Base-by-base conservation (phyloP, 768 basidiomycete genomes). In the Saitozyma podzolica region DNA sequence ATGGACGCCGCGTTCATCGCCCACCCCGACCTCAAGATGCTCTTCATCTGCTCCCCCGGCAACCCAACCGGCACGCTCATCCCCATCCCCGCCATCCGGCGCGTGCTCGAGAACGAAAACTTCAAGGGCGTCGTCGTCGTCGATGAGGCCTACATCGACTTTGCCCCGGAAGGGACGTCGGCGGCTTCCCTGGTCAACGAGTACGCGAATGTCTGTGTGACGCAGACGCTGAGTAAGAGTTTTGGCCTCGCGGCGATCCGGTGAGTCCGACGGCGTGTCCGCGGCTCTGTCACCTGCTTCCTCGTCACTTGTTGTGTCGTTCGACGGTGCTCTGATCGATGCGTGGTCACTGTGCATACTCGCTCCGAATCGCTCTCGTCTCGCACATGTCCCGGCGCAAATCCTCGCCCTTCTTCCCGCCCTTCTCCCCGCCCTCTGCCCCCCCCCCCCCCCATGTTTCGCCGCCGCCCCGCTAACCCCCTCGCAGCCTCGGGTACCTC, bases 101-200 rank as follows among this genome's bases (percentile, higher is more conserved):
- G 84, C 9, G 79, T 98, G 14, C 82, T 95, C 29, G 87, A 92
- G 40, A 90, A 90, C 78, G 84, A 86, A 9, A 82, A 83, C 0
- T 98, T 90, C 85, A 91, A 87, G 68, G 96, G 96, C 8, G 86
- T 99, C 64, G 88, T 97, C 45, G 84, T 95, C 39, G 88, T 98
- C 6, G 96, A 99, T 74, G 96, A 99, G 78, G 96, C 96, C 0
- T 98, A 99, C 80, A 89, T 98, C 75, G 96, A 99, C 78, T 99
- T 98, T 72, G 86, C 89, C 0, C 84, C 83, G 0, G 77, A 83
- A 9, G 83, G 82, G 16, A 80, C 83, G 39, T 89, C 87, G 49
- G 90, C 91, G 0, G 86, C 84, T 13, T 81, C 84, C 4, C 82
- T 98, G 29, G 83, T 96, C 56, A 83, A 86, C 61, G 85, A 90